Base-by-base conservation (phyloP, 2,329 filamentous ascomycete species). In the Neofusicoccum laricinum region DNA sequence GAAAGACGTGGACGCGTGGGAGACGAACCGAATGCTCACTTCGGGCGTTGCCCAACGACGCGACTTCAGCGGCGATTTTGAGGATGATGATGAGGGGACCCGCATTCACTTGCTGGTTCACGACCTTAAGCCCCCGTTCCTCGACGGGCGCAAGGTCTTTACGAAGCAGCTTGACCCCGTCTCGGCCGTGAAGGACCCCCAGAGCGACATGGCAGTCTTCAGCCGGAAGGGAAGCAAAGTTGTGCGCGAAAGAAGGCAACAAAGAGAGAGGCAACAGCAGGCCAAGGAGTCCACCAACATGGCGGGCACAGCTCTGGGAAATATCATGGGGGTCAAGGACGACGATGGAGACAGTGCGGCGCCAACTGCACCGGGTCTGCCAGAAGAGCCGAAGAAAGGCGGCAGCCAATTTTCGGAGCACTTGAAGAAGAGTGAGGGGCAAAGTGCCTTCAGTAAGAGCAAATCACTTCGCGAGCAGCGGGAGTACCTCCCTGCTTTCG, bases 171-270 rank as follows among this genome's bases (percentile, higher is more conserved):
- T 98, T 21, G 95, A 99, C 65, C 96, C 95, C 0, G 91, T 99
- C 0, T 92, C 94, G 0, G 96, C 95, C 0, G 91, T 99, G 14
- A 86, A 90, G 61, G 95, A 99, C 75, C 89, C 91, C 30, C 94
- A 98, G 77, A 99, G 96, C 74, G 95, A 99, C 73, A 97, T 99
- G 95, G 95, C 95, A 1, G 93, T 99, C 1, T 98, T 98, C 71
- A 96, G 93, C 79, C 86, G 94, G 48, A 97, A 97, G 75, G 95
- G 95, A 0, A 98, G 94, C 74, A 90, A 88, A 70, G 93, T 97
- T 1, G 95, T 99, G 12, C 91, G 90, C 72, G 95, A 99, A 71
- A 89, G 90, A 70, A 85, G 96, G 46, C 93, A 97, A 77, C 93
- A 97, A 76, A 90, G 93, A 67, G 95, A 99, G 76, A 87, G 95